A percentile compares a stretch with the other conserved stretches of the same genome.
Evolutionary conservation across 257 asterid genomes (phyloP).

Genomic region (Plectranthus barbatus): DNA sequence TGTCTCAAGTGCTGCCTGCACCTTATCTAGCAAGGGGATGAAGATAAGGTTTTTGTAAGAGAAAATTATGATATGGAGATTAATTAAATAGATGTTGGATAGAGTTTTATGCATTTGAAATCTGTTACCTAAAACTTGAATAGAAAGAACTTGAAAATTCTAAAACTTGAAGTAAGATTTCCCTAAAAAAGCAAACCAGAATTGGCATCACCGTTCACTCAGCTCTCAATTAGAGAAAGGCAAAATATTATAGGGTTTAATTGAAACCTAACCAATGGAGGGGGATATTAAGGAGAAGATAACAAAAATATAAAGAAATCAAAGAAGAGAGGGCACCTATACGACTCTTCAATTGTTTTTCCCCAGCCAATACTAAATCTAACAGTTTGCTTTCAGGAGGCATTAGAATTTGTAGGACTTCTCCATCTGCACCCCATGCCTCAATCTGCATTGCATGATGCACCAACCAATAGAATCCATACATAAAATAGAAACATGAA

Average conservation of each 20-base stretch:
- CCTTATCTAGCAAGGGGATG: background rate
- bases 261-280: background rate
- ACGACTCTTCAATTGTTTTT: slow-evolving; percentile 37
- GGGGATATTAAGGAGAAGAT: background rate
- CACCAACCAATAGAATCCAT: background rate
- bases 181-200: background rate
- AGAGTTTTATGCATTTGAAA: background rate
- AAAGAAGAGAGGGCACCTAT: slow-evolving; percentile 36
- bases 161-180: background rate
- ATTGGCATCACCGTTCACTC: background rate
- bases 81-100: background rate
- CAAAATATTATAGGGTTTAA: background rate
- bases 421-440: slow-evolving; percentile 76
- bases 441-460: slow-evolving; percentile 41
- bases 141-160: too few species aligned
- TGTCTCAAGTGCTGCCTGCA: too few species aligned
- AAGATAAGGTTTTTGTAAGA: background rate
- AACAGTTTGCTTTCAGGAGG: slow-evolving; percentile 54
- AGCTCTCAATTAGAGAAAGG: background rate
- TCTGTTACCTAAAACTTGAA: background rate
- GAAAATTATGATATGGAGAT: background rate
- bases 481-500: background rate
- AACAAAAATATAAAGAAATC: background rate
- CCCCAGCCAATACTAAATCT: slow-evolving; percentile 38
- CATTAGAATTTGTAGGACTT: slow-evolving; percentile 40